Evolutionary conservation across 257 asterid species (phyloP), one percentile per base, ranked within the genome.

Genomic region (Ophiorrhiza pumila): DNA sequence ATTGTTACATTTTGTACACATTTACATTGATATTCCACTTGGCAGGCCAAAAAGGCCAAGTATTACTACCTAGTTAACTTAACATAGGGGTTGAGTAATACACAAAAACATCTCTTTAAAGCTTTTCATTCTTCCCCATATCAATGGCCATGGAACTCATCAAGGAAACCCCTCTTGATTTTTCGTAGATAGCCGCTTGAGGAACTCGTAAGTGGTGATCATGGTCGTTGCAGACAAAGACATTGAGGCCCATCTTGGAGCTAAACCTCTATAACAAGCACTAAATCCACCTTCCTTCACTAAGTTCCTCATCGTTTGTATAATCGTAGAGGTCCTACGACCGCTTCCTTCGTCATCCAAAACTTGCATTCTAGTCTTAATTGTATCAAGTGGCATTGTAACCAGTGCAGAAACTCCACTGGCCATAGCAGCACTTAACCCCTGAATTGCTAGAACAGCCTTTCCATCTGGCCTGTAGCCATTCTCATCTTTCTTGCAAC

Each of bases 191-290:
- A 95, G 77, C 76, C 96, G 71, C 82, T 95, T 95, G 71, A 95
- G 90, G 57, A 95, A 95, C 96, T 95, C 99, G 22, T 95, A 95
- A 12, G 97, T 95, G 13, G 98, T 95, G 84, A 95, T 89, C 99
- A 95, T 95, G 35, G 97, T 92, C 14, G 89, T 88, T 0, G 99
- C 99, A 45, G 99, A 92, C 97, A 92, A 57, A 0, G 99, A 87
- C 99, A 95, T 92, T 11, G 97, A 95, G 63, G 91, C 96, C 98
- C 97, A 95, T 77, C 99, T 95, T 3, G 98, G 99, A 35, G 91
- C 96, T 53, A 95, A 83, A 47, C 99, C 99, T 82, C 97, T 82
- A 72, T 95, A 95, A 78, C 98, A 95, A 74, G 99, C 99, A 61
- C 93, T 65, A 57, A 90, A 81, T 68, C 99, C 99, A 17, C 98